phyloP scores from a whole-genome alignment of 2,329 filamentous ascomycete genomes.

The Aspergillus melleus region DNA sequence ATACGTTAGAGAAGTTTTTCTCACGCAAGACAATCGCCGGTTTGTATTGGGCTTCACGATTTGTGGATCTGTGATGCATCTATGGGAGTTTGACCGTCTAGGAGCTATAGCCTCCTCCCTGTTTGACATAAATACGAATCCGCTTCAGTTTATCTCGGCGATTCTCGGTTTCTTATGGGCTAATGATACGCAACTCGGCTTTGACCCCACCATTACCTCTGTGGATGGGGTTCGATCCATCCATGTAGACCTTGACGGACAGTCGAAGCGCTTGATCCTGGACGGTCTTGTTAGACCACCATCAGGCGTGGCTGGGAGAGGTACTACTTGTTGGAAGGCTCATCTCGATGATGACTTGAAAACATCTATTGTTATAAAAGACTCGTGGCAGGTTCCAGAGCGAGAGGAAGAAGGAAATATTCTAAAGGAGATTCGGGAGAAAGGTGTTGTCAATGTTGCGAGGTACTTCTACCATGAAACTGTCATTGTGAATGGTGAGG shows the following conservation, averaged over 20 bases:
- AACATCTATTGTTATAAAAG: slow-evolving; percentile 39
- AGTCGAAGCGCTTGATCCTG: slow-evolving; percentile 39
- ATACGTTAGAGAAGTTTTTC: slow-evolving; percentile 8
- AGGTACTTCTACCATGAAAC: slow-evolving; percentile 25
- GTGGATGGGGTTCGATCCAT: slow-evolving; percentile 38
- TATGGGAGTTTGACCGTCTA: slow-evolving; percentile 7
- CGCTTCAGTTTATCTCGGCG: neutral
- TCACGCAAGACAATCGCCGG: slow-evolving; percentile 5
- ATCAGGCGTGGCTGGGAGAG: slow-evolving; percentile 37
- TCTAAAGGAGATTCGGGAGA: slow-evolving; percentile 21
- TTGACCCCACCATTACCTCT: slow-evolving; percentile 34
- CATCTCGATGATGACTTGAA: slow-evolving; percentile 33
- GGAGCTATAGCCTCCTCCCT: slow-evolving; percentile 5
- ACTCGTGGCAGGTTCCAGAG: slow-evolving; percentile 31
- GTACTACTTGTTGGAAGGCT: slow-evolving; percentile 50
- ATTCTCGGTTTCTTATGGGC: slow-evolving; percentile 10
- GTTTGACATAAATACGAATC: slow-evolving; percentile 9
- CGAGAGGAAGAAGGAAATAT: slow-evolving; percentile 28
- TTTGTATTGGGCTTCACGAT: slow-evolving; percentile 9
- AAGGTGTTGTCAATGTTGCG: slow-evolving; percentile 26
- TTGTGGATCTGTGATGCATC: slow-evolving; percentile 4
- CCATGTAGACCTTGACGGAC: slow-evolving; percentile 25
- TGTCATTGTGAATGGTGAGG: neutral
- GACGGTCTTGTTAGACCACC: slow-evolving; percentile 33
- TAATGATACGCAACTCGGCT: slow-evolving; percentile 5